Conservation (phyloP, 148 eudicot species). For the Polygonum aviculare region DNA sequence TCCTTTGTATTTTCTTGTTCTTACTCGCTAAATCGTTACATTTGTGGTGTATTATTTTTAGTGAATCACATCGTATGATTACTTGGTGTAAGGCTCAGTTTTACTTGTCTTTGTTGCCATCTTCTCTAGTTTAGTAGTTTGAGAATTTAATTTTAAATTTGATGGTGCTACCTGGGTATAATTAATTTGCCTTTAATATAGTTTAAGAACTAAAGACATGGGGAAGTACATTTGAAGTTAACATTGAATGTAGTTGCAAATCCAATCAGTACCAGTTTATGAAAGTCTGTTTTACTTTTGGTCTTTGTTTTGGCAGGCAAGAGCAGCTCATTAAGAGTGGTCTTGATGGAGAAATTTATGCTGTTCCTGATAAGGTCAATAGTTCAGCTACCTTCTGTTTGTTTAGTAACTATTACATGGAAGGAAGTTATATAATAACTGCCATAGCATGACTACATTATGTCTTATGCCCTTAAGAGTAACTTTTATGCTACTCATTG, state of each 20-base stretch:
- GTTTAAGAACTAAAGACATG: too few relatives aligned
- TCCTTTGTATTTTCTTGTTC: not conserved
- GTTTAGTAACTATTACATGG: not conserved
- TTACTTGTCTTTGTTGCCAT: not conserved
- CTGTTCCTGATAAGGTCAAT: slow-evolving; percentile 66
- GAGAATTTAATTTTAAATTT: too few relatives aligned
- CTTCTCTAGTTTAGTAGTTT: too few relatives aligned
- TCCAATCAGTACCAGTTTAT: too few relatives aligned
- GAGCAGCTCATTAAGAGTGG: slow-evolving; percentile 73
- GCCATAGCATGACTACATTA: not conserved
- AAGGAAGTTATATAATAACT: not conserved
- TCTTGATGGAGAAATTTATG: slow-evolving; percentile 73
- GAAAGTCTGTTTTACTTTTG: too few relatives aligned
- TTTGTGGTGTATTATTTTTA: not conserved
- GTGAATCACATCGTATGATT: not conserved
- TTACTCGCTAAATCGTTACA: not conserved
- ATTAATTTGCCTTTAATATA: too few relatives aligned
- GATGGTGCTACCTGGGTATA: too few relatives aligned
- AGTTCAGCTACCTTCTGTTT: not conserved
- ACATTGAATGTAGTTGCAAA: too few relatives aligned
- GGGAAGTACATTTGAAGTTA: too few relatives aligned
- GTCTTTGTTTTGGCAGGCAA: slow-evolving; percentile 34
- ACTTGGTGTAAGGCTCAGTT: not conserved
- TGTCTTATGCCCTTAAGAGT: not conserved
- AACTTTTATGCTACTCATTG: not conserved